Evolutionary conservation across 192 early-diverging fungal genomes (phyloP).

Genomic region (Coemansia sp.): DNA sequence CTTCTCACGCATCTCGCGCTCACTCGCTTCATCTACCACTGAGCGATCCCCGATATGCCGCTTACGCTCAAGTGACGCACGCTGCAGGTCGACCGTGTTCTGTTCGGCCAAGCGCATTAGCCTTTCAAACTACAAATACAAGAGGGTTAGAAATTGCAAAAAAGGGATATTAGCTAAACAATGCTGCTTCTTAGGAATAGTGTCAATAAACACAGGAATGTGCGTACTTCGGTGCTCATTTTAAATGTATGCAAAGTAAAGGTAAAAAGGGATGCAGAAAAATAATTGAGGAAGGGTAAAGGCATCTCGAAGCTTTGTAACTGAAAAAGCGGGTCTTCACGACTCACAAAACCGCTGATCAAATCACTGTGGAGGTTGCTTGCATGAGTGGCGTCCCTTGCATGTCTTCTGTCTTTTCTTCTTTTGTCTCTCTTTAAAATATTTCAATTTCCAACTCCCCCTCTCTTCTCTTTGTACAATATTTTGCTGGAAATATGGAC

Average conservation of each 20-base stretch:
- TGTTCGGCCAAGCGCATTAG: slow-evolving; percentile 54
- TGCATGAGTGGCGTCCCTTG: not conserved
- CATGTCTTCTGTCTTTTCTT: not conserved
- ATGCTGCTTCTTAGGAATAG: not conserved
- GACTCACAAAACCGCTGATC: not conserved
- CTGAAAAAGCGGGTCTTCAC: not conserved
- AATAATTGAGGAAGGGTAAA: not conserved
- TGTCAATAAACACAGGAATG: not conserved
- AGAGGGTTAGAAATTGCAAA: not conserved
- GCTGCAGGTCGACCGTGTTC: slow-evolving; percentile 51
- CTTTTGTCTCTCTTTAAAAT: not conserved
- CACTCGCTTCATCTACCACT: not conserved
- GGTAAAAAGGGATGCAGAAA: not conserved
- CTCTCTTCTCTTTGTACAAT: not conserved
- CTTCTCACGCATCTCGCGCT: slow-evolving; percentile 28
- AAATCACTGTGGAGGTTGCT: not conserved
- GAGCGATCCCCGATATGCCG: slow-evolving; percentile 9
- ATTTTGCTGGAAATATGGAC: not conserved
- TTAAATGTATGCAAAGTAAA: not conserved
- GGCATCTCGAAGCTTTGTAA: not conserved
- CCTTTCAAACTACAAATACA: slow-evolving; percentile 41
- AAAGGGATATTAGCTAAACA: not conserved
- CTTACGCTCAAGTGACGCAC: slow-evolving; percentile 28
- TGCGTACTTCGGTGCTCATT: slow-evolving; percentile 44
- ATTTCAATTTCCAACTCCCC: not conserved